phyloP scores from a whole-genome alignment of 805 yeast species.

The Wickerhamiella parazyma region DNA sequence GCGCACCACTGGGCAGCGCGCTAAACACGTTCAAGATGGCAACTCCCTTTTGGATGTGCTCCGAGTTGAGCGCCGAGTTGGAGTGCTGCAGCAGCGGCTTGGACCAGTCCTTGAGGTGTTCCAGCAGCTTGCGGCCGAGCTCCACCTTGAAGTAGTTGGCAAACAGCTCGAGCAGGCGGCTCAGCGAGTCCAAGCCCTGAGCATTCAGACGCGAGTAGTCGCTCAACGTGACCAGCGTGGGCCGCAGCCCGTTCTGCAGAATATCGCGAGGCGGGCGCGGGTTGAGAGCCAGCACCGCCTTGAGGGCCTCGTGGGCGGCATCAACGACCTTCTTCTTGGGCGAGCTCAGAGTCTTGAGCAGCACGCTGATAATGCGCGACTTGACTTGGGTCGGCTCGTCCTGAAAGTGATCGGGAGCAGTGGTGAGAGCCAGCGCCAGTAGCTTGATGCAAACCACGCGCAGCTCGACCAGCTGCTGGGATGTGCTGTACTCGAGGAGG shows the following conservation, averaged over 20 bases:
- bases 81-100: constrained; percentile 70
- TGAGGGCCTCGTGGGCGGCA: constrained; percentile 84
- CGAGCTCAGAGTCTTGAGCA: constrained; percentile 83
- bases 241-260: constrained; percentile 87
- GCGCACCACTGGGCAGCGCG: constrained; percentile 81
- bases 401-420: constrained; percentile 59
- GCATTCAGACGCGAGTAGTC: constrained; percentile 86
- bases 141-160: constrained; percentile 93
- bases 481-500: constrained; percentile 71
- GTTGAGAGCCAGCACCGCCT: constrained; percentile 69
- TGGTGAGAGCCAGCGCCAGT: constrained; percentile 68
- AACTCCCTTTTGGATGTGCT: constrained; percentile 72
- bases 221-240: constrained; percentile 87
- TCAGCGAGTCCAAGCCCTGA: constrained; percentile 80
- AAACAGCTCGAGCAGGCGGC: constrained; percentile 68
- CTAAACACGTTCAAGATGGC: constrained; percentile 88
- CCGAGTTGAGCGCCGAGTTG: constrained; percentile 67
- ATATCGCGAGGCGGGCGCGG: constrained; percentile 78
- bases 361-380: constrained; percentile 77
- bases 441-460: constrained; percentile 82
- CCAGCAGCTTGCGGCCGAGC: constrained; percentile 82
- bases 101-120: constrained; percentile 94
- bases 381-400: constrained; percentile 51
- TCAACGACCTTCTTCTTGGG: constrained; percentile 76
- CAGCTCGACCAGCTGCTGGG: constrained; percentile 74